These are phyloP conservation scores for Exophiala viscosa DNA, from an alignment of 2,329 filamentous ascomycete genomes.

Conservation along the genomic window DNA sequence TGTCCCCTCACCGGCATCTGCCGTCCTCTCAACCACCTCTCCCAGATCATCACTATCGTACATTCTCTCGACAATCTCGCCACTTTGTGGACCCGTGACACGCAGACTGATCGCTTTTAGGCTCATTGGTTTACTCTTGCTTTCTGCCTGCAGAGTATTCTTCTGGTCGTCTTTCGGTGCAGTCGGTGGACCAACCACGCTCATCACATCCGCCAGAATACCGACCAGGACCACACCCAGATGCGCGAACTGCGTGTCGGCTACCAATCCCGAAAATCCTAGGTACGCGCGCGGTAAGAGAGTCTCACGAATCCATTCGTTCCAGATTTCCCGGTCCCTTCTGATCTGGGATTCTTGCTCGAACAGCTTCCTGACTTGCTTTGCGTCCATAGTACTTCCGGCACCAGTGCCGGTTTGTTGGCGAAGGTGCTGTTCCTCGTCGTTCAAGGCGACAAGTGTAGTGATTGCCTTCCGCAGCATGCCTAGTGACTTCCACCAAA, in stretches of 20 bases:
- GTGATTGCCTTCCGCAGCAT: constrained; percentile 65
- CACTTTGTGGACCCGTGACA: constrained; percentile 17
- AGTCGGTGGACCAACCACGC: constrained; percentile 38
- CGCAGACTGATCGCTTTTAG: constrained; percentile 8
- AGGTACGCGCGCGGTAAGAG: constrained; percentile 43
- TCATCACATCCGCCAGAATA: constrained; percentile 57
- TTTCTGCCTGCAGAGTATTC: not conserved
- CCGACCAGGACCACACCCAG: constrained; percentile 67
- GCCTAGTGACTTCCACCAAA: constrained; percentile 76
- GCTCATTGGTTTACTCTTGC: not conserved
- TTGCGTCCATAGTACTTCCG: not conserved
- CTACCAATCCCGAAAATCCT: constrained; percentile 64
- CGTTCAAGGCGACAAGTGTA: constrained; percentile 48
- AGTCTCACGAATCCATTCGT: constrained; percentile 39
- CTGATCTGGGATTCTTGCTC: constrained; percentile 38
- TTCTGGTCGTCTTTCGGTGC: constrained; percentile 18
- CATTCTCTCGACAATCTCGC: constrained; percentile 18
- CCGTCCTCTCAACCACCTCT: constrained; percentile 17
- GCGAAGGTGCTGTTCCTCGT: constrained; percentile 1
- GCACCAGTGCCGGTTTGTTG: not conserved
- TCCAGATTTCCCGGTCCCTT: constrained; percentile 32
- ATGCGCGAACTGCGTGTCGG: constrained; percentile 68
- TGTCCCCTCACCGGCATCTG: not conserved
- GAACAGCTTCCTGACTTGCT: constrained; percentile 39
- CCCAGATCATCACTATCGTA: constrained; percentile 23